Conservation (phyloP, 768 basidiomycete genomes). For the Boletus rubescentipes region DNA sequence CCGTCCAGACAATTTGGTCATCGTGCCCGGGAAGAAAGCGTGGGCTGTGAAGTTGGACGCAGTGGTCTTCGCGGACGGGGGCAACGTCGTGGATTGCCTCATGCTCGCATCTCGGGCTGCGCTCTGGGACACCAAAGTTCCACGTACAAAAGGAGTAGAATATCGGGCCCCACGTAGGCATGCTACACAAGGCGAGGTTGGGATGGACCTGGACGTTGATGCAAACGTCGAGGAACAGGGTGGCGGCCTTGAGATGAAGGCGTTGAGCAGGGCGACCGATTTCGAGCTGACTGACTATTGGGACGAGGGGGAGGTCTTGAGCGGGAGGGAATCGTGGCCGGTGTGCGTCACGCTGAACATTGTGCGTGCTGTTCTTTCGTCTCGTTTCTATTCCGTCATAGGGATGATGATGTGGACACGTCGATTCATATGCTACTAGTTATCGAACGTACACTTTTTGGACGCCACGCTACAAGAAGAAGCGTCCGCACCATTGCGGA, state of each 20-base stretch:
- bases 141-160: constrained; percentile 67
- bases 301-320: constrained; percentile 76
- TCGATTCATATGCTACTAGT: constrained; percentile 34
- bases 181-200: constrained; percentile 29
- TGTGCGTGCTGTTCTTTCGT: constrained; percentile 42
- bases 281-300: constrained; percentile 87
- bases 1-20: constrained; percentile 62
- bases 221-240: constrained; percentile 35
- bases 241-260: constrained; percentile 59
- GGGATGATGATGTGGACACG: not conserved
- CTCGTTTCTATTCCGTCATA: not conserved
- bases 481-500: constrained; percentile 55
- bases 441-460: constrained; percentile 61
- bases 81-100: constrained; percentile 74
- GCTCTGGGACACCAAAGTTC: constrained; percentile 79
- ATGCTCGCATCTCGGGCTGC: constrained; percentile 80
- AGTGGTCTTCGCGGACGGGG: constrained; percentile 70
- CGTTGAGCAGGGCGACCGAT: constrained; percentile 55
- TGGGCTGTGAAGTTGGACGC: constrained; percentile 79
- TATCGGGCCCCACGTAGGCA: constrained; percentile 50
- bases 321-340: constrained; percentile 67
- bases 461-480: constrained; percentile 78
- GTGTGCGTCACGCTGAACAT: constrained; percentile 77
- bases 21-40: constrained; percentile 58
- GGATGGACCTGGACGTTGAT: constrained; percentile 55